Conservation (phyloP, 352 stramenopile species). For the Globisporangium radiosum region DNA sequence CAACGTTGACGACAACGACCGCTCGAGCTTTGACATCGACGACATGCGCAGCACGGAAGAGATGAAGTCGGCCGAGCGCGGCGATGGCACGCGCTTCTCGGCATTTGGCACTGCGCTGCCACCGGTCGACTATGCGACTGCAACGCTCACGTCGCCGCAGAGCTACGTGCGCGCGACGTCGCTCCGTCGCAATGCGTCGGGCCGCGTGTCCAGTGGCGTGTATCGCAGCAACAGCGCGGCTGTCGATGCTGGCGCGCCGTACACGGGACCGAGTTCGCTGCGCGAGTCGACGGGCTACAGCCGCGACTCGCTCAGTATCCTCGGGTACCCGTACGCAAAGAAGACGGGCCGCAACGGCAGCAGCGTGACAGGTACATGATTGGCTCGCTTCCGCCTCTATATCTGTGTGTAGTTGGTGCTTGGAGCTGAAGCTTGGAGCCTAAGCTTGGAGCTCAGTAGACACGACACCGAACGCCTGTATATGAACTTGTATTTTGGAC, state of each 20-base stretch:
- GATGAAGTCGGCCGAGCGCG: conserved; percentile 32
- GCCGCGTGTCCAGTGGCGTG: conserved; percentile 2
- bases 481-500: too few species aligned
- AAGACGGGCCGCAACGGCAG: conserved; percentile 48
- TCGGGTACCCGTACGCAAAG: conserved; percentile 80
- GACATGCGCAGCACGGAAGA: conserved; percentile 63
- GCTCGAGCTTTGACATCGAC: conserved; percentile 81
- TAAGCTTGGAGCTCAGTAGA: too few species aligned
- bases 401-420: not conserved
- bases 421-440: not conserved
- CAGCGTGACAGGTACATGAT: conserved; percentile 35
- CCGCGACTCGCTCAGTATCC: conserved; percentile 69
- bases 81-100: conserved; percentile 20
- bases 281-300: conserved; percentile 56
- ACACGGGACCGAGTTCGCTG: conserved; percentile 9
- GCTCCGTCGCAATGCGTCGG: conserved; percentile 43
- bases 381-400: not conserved
- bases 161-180: conserved; percentile 67
- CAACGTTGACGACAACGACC: conserved; percentile 23
- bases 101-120: conserved; percentile 14
- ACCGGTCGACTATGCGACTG: conserved; percentile 18
- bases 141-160: conserved; percentile 60
- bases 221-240: conserved; percentile 20
- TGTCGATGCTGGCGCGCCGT: conserved; percentile 1
- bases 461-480: too few species aligned